phyloP scores from a whole-genome alignment of 2,329 filamentous ascomycete species.

The Verticillium albo-atrum region DNA sequence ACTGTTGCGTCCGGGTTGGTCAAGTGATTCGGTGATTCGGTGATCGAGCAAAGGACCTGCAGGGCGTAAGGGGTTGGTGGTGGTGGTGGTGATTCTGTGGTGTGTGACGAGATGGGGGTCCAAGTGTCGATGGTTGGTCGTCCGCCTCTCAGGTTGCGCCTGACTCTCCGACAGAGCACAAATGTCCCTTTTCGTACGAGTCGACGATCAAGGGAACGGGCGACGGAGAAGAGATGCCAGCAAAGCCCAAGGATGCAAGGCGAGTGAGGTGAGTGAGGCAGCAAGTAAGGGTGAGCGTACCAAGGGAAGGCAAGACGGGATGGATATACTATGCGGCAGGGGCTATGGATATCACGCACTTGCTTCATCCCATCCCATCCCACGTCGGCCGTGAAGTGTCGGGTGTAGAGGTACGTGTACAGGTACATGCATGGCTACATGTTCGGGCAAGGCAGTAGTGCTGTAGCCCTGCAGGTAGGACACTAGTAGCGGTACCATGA shows the following conservation, averaged over 20 bases:
- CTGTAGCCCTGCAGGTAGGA: background rate
- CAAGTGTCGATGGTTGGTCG: background rate
- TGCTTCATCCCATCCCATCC: background rate
- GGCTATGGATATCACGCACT: background rate
- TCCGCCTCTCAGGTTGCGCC: background rate
- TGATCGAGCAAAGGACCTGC: background rate
- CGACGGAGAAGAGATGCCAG: background rate
- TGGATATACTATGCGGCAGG: background rate
- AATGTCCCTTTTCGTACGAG: background rate
- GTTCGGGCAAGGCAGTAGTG: background rate
- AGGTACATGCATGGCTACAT: background rate
- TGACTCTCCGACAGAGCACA: background rate
- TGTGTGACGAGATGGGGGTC: background rate
- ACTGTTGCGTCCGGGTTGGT: background rate
- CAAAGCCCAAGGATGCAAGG: background rate
- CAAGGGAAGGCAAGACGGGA: background rate
- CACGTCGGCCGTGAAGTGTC: background rate
- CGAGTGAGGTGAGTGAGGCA: background rate
- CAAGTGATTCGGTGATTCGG: background rate
- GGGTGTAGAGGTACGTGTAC: conserved; percentile 6
- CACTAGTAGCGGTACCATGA: background rate
- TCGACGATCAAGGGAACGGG: background rate
- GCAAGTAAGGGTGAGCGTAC: background rate
- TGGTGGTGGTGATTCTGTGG: background rate
- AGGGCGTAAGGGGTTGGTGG: background rate